These are phyloP conservation scores for Xylaria acuta DNA, from an alignment of 495 filamentous ascomycete genomes.

Conservation along the genomic window DNA sequence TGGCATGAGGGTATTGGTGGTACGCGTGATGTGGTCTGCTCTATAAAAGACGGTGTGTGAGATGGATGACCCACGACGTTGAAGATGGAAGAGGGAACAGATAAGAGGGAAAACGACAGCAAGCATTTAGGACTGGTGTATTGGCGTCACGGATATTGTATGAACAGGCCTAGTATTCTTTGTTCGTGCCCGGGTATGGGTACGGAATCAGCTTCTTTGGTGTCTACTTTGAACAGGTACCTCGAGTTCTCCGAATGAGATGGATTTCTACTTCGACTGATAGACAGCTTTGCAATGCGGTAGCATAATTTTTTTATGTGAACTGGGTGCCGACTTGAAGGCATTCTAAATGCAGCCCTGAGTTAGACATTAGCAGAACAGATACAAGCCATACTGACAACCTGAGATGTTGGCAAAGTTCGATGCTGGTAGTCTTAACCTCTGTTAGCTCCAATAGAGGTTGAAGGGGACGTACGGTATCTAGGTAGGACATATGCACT, in stretches of 20 bases:
- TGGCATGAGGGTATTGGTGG: conserved; percentile 6
- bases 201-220: conserved; percentile 21
- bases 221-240: conserved; percentile 19
- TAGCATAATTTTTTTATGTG: background rate
- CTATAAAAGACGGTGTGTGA: background rate
- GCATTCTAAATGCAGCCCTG: background rate
- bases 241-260: conserved; percentile 21
- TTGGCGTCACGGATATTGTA: conserved; percentile 32
- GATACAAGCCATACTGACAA: background rate
- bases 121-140: conserved; percentile 29
- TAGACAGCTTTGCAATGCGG: background rate
- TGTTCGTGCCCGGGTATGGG: conserved; percentile 20
- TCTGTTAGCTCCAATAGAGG: background rate
- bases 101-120: conserved; percentile 17
- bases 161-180: conserved; percentile 26
- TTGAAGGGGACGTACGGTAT: background rate
- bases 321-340: background rate
- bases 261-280: background rate
- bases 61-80: background rate
- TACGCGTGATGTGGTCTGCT: background rate
- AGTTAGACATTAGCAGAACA: background rate
- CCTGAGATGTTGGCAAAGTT: background rate
- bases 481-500: background rate
- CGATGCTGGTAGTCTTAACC: background rate
- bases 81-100: conserved; percentile 5